phyloP scores from a whole-genome alignment of 2,329 filamentous ascomycete genomes.

The Cercospora zeina region DNA sequence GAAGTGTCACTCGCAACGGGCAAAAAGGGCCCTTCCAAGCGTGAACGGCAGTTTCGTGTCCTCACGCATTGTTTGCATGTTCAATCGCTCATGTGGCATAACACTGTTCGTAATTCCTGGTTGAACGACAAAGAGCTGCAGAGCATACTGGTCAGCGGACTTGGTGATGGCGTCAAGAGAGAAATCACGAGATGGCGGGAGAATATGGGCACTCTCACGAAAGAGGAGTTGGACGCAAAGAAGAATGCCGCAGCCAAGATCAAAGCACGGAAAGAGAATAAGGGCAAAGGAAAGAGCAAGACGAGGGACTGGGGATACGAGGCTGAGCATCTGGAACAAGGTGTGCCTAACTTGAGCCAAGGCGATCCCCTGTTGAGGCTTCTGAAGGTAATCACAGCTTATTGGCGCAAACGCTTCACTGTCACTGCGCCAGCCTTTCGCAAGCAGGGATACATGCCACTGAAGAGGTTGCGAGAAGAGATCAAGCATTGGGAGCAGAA shows the following conservation, averaged over 20 bases:
- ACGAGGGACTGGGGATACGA: slow-evolving; percentile 70
- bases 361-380: slow-evolving; percentile 79
- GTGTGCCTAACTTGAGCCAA: slow-evolving; percentile 72
- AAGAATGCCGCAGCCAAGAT: slow-evolving; percentile 38
- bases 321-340: slow-evolving; percentile 68
- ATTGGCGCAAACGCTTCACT: slow-evolving; percentile 84
- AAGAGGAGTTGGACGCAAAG: slow-evolving; percentile 44
- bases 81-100: slow-evolving; percentile 84
- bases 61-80: slow-evolving; percentile 88
- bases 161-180: slow-evolving; percentile 67
- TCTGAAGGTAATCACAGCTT: slow-evolving; percentile 72
- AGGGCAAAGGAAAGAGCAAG: slow-evolving; percentile 46
- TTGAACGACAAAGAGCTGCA: slow-evolving; percentile 75
- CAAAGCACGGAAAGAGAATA: slow-evolving; percentile 45
- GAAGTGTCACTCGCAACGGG: slow-evolving; percentile 46
- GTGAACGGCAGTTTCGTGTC: slow-evolving; percentile 74
- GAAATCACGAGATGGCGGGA: slow-evolving; percentile 73
- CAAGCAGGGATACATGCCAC: slow-evolving; percentile 85
- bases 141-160: slow-evolving; percentile 70
- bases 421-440: slow-evolving; percentile 75
- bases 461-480: slow-evolving; percentile 72
- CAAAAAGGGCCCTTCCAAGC: slow-evolving; percentile 84
- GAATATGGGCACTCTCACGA: slow-evolving; percentile 60
- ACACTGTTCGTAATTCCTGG: slow-evolving; percentile 81
- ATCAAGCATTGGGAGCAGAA: slow-evolving; percentile 68